Percentiles rank a stretch among this genome's conserved stretches.
phyloP scores from a whole-genome alignment of 1,284 basidiomycete genomes.

The Wolfiporia cocos region DNA sequence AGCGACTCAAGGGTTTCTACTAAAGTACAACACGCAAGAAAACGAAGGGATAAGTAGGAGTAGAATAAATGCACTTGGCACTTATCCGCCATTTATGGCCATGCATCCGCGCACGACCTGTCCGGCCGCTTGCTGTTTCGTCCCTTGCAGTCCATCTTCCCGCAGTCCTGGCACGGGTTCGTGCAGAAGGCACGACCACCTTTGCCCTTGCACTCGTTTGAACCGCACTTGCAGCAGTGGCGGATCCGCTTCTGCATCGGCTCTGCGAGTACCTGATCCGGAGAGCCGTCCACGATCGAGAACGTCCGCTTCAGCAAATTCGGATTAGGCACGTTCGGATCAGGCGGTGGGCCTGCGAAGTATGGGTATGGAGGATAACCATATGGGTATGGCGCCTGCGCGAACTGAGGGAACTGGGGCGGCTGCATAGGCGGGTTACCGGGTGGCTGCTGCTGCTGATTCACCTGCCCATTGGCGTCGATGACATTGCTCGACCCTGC shows the following conservation, averaged over 20 bases:
- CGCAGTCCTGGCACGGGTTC: constrained; percentile 70
- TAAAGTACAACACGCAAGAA: neutral
- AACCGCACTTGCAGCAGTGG: constrained; percentile 67
- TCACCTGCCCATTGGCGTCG: constrained; percentile 11
- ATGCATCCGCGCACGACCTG: constrained; percentile 60
- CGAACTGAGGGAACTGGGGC: constrained; percentile 16
- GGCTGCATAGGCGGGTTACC: constrained; percentile 5
- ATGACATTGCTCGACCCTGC: constrained; percentile 18
- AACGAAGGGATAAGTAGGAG: neutral
- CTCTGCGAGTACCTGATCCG: constrained; percentile 17
- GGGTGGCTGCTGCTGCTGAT: constrained; percentile 8
- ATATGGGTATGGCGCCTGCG: constrained; percentile 25
- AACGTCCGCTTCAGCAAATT: constrained; percentile 25
- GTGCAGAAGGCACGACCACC: constrained; percentile 63
- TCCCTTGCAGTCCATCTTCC: constrained; percentile 64
- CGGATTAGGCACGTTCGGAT: constrained; percentile 1
- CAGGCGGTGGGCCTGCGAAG: constrained; percentile 17
- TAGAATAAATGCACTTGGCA: neutral
- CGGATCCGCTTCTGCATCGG: constrained; percentile 36
- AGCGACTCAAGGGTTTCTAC: too few relatives aligned
- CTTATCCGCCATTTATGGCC: constrained; percentile 27
- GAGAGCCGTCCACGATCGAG: constrained; percentile 20
- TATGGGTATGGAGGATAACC: constrained; percentile 20
- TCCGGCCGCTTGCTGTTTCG: constrained; percentile 69
- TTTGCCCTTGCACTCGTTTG: constrained; percentile 71